phyloP scores from a whole-genome alignment of 2,329 filamentous ascomycete species.

The Stagonosporopsis cucurbitacearum region DNA sequence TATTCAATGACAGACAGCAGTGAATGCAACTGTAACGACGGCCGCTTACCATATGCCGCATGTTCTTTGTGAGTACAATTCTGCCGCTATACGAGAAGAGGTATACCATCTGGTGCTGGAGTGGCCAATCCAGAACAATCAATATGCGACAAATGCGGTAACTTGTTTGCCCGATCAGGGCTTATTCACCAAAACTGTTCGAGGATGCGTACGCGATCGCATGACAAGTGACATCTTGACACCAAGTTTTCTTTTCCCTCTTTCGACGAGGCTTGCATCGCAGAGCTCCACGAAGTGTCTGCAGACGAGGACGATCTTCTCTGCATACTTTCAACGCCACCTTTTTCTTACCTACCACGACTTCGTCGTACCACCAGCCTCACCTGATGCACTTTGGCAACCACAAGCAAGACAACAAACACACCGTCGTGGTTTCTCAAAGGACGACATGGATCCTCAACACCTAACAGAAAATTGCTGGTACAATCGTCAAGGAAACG shows the following conservation, averaged over 20 bases:
- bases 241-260: slow-evolving; percentile 7
- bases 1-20: background rate
- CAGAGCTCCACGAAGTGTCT: background rate
- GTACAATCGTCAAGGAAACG: background rate
- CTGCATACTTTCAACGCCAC: slow-evolving; percentile 27
- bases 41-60: too few species aligned
- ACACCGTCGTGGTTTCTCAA: background rate
- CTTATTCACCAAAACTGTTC: slow-evolving; percentile 8
- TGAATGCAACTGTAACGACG: background rate
- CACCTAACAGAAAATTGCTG: background rate
- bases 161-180: background rate
- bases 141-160: background rate
- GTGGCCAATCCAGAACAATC: background rate
- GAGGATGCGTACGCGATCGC: slow-evolving; percentile 8
- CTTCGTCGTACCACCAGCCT: slow-evolving; percentile 1
- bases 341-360: slow-evolving; percentile 1
- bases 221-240: slow-evolving; percentile 25
- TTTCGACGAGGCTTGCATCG: slow-evolving; percentile 16
- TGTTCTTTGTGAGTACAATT: background rate
- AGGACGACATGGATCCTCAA: background rate
- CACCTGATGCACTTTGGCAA: background rate
- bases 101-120: background rate
- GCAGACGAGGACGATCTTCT: slow-evolving; percentile 4
- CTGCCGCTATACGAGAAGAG: background rate
- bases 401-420: background rate